Percentiles rank a stretch among this genome's conserved stretches.
Conservation (phyloP, 306 rosid species). For the Prunus mongolica region DNA sequence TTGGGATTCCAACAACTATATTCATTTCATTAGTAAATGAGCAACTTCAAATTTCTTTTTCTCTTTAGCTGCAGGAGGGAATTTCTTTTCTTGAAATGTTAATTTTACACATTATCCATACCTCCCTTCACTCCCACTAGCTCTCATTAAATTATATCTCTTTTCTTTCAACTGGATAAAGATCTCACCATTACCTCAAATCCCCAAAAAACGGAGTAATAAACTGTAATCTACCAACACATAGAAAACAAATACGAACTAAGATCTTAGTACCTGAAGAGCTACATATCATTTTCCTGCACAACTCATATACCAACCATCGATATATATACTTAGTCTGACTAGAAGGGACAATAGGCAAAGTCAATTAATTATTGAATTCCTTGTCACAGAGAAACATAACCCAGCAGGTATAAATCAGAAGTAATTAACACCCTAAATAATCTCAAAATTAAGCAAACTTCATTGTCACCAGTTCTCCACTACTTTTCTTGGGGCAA, state of each 20-base stretch:
- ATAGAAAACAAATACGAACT: background rate
- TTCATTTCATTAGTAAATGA: background rate
- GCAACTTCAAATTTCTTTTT: background rate
- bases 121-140: background rate
- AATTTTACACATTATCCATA: background rate
- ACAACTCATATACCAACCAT: background rate
- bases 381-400: background rate
- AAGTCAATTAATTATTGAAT: background rate
- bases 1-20: background rate
- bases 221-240: background rate
- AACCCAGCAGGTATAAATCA: background rate
- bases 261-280: background rate
- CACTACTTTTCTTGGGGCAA: background rate
- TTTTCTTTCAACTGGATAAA: background rate
- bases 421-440: background rate
- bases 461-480: background rate
- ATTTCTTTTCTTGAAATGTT: background rate
- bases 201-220: background rate
- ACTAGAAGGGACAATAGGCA: background rate
- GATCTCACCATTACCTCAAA: background rate
- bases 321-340: background rate
- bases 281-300: background rate
- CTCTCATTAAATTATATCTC: background rate
- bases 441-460: background rate
- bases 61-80: too few relatives aligned